Percentiles rank a stretch among this genome's conserved stretches.
Evolutionary conservation across 139 green algal genomes (phyloP).

Genomic region (Picochlorum sp.): DNA sequence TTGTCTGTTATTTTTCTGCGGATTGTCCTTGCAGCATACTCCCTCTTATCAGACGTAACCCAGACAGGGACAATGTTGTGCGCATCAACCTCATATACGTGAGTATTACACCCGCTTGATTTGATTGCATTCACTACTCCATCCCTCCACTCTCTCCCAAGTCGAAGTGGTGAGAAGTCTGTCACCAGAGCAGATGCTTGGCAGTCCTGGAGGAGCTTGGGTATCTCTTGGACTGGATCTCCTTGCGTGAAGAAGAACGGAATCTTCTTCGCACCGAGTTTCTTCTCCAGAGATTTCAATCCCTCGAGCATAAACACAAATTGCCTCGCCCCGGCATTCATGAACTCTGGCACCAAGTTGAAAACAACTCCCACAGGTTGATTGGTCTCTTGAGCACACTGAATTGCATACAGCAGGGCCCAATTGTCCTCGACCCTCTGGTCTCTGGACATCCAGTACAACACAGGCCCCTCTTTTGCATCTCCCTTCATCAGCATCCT

Average conservation of each 20-base stretch:
- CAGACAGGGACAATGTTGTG: slow-evolving; percentile 95
- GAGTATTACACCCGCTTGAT: no score
- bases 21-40: slow-evolving; percentile 84
- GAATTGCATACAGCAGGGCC: slow-evolving; percentile 78
- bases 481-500: slow-evolving; percentile 39
- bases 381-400: slow-evolving; percentile 37
- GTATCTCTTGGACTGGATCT: slow-evolving; percentile 64
- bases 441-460: slow-evolving; percentile 88
- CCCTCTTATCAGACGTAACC: slow-evolving; percentile 77
- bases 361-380: slow-evolving; percentile 64
- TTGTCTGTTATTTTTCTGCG: slow-evolving; percentile 79
- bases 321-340: slow-evolving; percentile 68
- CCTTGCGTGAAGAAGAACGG: slow-evolving; percentile 67
- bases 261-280: slow-evolving; percentile 39
- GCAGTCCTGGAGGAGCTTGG: slow-evolving; percentile 48
- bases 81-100: slow-evolving; percentile 84
- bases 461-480: slow-evolving; percentile 43
- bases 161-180: slow-evolving; percentile 75
- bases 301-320: slow-evolving; percentile 86
- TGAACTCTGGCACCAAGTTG: slow-evolving; percentile 73
- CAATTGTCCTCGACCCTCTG: slow-evolving; percentile 91
- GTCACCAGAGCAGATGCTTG: slow-evolving; percentile 74
- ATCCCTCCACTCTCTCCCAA: slow-evolving; percentile 63
- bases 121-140: slow-evolving; percentile 35
- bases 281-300: slow-evolving; percentile 48